Base-by-base conservation (phyloP, 1,284 basidiomycete species). In the Trametes versicolor region DNA sequence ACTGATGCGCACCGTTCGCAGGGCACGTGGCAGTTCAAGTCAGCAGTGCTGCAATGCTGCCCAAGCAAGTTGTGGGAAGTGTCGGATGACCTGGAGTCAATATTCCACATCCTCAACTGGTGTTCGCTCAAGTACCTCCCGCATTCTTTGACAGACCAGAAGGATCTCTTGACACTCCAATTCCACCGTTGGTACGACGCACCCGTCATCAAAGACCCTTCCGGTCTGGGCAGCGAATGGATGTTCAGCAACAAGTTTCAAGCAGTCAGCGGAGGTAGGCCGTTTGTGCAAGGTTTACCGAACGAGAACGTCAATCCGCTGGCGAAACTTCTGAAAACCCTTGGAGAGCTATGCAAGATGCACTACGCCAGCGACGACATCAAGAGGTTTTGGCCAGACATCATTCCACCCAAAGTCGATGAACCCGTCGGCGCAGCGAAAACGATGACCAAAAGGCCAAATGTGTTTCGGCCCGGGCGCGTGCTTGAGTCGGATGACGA, bases 81-180 rank as follows among this genome's bases (percentile, higher is more conserved):
- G n/a, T 64, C 64, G 6, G 68, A 70, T 41, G 68, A 70, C 34
- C 47, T 67, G 3, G 68, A 70, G 41, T 65, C 66, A 3, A 63
- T 70, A 32, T 29, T 64, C 4, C 66, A 67, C 23, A 37, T 57
- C 13, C 50, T 61, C 9, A 39, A 55, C 27, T 64, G 58, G 58
- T 39, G 52, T 19, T 12, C 48, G 15, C 25, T 49, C 21, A 58
- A 51, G 43, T 59, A 50, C 36, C 32, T 57, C 12, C 21, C 21
- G 32, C 43, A 57, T 25, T 4, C 6, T 4, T 17, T 10, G 39
- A 4, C 39, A 17, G 39, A 17, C 8, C 12, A 41, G n/a, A n/a
- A n/a, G n/a, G n/a, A n/a, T n/a, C n/a, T n/a, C n/a, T n/a, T n/a
- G n/a, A n/a, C n/a, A n/a, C n/a, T n/a, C n/a, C n/a, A n/a, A n/a